Conservation (phyloP, 2,329 filamentous ascomycete species). For the Chrysosporium keratinophilum region DNA sequence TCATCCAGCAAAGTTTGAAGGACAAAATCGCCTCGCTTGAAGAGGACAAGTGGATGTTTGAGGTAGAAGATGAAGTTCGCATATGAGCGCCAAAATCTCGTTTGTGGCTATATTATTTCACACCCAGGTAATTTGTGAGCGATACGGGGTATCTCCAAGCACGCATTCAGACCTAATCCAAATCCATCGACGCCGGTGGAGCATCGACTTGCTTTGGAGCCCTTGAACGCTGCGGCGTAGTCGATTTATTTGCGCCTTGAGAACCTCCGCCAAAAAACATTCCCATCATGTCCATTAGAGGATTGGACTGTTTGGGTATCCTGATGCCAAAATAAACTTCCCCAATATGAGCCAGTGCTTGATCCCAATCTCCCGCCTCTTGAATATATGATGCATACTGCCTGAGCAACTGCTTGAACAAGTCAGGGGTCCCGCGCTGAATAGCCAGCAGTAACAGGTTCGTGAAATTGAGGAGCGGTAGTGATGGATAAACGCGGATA, state of each 20-base stretch:
- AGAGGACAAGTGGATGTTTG: constrained; percentile 89
- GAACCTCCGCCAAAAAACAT: constrained; percentile 72
- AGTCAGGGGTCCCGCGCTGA: constrained; percentile 64
- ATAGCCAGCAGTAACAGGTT: constrained; percentile 72
- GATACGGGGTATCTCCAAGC: neutral
- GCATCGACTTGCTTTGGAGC: constrained; percentile 39
- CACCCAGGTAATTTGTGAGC: neutral
- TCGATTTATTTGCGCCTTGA: constrained; percentile 38
- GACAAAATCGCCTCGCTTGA: constrained; percentile 63
- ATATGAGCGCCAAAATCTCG: constrained; percentile 17
- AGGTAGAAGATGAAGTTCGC: constrained; percentile 49
- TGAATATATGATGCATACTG: constrained; percentile 73
- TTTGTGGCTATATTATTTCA: neutral
- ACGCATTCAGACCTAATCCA: constrained; percentile 29
- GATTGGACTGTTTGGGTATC: constrained; percentile 80
- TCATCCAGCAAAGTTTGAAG: constrained; percentile 58
- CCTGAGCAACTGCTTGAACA: constrained; percentile 69
- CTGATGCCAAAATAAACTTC: constrained; percentile 96
- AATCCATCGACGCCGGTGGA: constrained; percentile 35
- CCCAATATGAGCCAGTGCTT: constrained; percentile 72
- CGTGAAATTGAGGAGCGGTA: constrained; percentile 93
- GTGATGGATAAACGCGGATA: constrained; percentile 70
- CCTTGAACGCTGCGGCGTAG: constrained; percentile 34
- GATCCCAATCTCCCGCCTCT: constrained; percentile 68
- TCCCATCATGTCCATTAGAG: constrained; percentile 96